Base-by-base conservation (phyloP, 768 basidiomycete genomes). In the Termitomyces sp. region DNA sequence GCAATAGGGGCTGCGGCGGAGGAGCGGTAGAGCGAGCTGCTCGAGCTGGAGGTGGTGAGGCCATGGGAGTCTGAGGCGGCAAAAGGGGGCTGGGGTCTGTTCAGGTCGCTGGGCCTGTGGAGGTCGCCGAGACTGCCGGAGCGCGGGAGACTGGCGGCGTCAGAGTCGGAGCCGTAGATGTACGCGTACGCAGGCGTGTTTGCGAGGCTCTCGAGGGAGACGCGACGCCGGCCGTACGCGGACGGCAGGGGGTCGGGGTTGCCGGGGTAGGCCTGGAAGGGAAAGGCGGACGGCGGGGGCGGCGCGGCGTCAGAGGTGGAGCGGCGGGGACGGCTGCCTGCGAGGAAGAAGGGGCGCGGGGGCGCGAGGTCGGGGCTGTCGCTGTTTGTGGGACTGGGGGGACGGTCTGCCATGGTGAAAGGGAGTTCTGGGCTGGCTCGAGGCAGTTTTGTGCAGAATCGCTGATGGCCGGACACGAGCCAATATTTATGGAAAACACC, bases 251-350 rank as follows among this genome's bases (percentile, higher is more conserved):
- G 84, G 67, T 89, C 89, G 9, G 88, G 84, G 69, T 88, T 89
- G 16, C 88, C 87, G 0, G 83, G 78, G 67, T 89, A 81, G 0
- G 83, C 80, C 68, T 88, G 83, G 77, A 86, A 87, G 15, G 86
- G 86, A 48, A 75, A 79, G 16, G 72, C 55, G 36, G 74, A 78
- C 1, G 75, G 78, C 74, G 3, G 74, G 66, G 12, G 67, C 65
- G 20, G 57, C 18, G 72, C 60, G 62, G 72, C 72, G 74, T 9
- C 69, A 69, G 5, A 69, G 69, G 4, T 68, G 72, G 9, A 59
- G 9, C 46, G 45, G 59, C 58, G 51, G 2, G 39, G 22, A 0
- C 56, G 36, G 52, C 33, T 4, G 52, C 16, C 48, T 16, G 56
- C 56, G 4, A 57, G 56, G 22, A 57, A 57, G 44, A 57, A 57